phyloP scores from a whole-genome alignment of 108 stramenopile species.

The Nannochloropsis oceanica region DNA sequence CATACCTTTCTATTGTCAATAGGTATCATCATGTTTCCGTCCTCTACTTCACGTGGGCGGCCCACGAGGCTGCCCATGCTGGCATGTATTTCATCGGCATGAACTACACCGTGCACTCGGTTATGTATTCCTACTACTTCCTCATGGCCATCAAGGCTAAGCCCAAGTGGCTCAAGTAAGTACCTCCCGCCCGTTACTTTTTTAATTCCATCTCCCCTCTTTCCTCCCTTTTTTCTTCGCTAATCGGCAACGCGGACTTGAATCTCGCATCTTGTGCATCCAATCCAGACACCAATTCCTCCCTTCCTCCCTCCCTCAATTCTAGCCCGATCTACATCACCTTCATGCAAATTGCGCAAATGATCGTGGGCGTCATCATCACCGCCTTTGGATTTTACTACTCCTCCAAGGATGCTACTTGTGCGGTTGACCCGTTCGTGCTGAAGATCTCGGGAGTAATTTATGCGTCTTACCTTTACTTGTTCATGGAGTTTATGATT shows the following conservation, averaged over 20 bases:
- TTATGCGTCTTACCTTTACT: conserved; percentile 21
- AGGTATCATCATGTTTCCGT: conserved; percentile 29
- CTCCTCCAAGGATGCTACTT: background rate
- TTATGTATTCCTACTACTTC: conserved; percentile 28
- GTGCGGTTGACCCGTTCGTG: background rate
- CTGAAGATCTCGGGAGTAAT: background rate
- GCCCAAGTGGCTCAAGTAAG: background rate
- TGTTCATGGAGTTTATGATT: conserved; percentile 3
- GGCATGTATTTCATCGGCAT: conserved; percentile 36
- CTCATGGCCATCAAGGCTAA: background rate
- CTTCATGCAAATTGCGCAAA: conserved; percentile 13
- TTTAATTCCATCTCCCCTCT: too few species aligned
- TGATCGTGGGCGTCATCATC: conserved; percentile 19
- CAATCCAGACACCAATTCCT: too few species aligned
- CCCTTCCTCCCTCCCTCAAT: background rate
- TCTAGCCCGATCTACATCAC: conserved; percentile 3
- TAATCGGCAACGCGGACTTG: too few species aligned
- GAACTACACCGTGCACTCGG: conserved; percentile 38
- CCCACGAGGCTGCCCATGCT: background rate
- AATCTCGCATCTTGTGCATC: too few species aligned
- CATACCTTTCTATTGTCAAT: background rate
- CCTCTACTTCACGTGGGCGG: conserved; percentile 29
- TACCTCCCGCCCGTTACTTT: too few species aligned
- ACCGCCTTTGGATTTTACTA: background rate
- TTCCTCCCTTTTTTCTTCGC: too few species aligned